Percentiles rank a stretch among this genome's conserved stretches.
Conservation (phyloP, 176 grass and related monocot species). For the Tuctoria greenei region DNA sequence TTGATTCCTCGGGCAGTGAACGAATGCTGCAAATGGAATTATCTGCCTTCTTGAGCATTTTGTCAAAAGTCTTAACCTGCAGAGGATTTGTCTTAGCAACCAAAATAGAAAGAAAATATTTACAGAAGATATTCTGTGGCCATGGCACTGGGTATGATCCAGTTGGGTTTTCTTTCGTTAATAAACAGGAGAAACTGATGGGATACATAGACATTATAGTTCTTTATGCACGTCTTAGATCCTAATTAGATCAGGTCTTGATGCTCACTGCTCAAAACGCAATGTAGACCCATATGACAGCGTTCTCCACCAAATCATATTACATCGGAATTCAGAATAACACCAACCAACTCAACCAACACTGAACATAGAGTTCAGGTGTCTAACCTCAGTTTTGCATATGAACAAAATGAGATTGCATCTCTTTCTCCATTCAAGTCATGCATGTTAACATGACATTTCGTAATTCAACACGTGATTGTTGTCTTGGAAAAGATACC, state of each 20-base stretch:
- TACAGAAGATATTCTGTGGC: constrained; percentile 6
- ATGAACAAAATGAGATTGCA: background rate
- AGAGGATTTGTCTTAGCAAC: constrained; percentile 33
- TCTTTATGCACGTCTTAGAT: background rate
- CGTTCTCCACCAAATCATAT: background rate
- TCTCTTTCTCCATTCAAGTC: background rate
- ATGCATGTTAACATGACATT: constrained; percentile 19
- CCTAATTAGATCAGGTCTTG: no score
- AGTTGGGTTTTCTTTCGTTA: constrained; percentile 15
- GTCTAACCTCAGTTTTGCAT: background rate
- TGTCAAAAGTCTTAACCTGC: constrained; percentile 74
- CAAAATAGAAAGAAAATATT: constrained; percentile 1
- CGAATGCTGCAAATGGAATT: constrained; percentile 57
- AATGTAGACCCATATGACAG: background rate
- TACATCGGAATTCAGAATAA: background rate
- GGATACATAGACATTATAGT: background rate
- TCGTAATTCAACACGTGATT: constrained; percentile 9
- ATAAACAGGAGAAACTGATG: background rate
- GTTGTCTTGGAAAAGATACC: background rate
- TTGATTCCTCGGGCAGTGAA: constrained; percentile 55
- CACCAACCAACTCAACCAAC: constrained; percentile 5
- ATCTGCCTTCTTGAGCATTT: constrained; percentile 79
- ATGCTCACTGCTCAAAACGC: background rate
- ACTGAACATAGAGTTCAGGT: background rate
- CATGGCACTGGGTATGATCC: background rate